Base-by-base conservation (phyloP, 345 rosid genomes). In the Bruguiera sexangula region DNA sequence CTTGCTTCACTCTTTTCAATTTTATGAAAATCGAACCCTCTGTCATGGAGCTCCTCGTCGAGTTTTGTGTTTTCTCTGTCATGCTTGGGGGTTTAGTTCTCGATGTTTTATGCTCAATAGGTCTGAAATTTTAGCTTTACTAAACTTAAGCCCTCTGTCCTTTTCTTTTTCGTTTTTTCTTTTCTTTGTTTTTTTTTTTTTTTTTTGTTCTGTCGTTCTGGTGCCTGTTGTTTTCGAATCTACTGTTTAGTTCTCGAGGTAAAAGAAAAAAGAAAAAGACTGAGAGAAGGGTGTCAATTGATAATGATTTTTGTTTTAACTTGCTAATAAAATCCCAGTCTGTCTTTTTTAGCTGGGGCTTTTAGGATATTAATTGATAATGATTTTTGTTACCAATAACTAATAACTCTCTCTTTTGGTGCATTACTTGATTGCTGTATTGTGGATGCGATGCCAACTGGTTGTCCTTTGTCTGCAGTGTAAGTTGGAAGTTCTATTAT, bases 401-500 rank as follows among this genome's bases (percentile, higher is more conserved):
- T 43, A 30, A 1, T 43, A 30, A 1, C 22, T 4, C 27, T 48
- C 22, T 61, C 26, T 72, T 34, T 6, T 59, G 70, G 67, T 39
- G 64, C 74, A 30, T 67, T 80, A 53, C 64, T 70, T 63, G 58
- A 5, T 46, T 39, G 26, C 24, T 58, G 18, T 22, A 53, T 69
- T 73, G 55, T 4, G 50, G 50, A 43, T 43, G 68, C 61, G 1
- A 56, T 24, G 60, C 31, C 18, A 24, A 56, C 26, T 74, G 31
- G 31, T 60, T 62, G 6, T 11, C 15, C 27, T 50, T 48, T 53
- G 46, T 60, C 73, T 71, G 55, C 88, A 92, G 96, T 85, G 94
- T 92, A 88, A 88, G 96, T 87, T 65, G 69, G 53, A 52, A 46
- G 59, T 50, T 69, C 18, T 20, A 74, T 77, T 15, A 27, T 18